Evolutionary conservation across 805 yeast genomes (phyloP).

Genomic region (Candida sakaeoensis): DNA sequence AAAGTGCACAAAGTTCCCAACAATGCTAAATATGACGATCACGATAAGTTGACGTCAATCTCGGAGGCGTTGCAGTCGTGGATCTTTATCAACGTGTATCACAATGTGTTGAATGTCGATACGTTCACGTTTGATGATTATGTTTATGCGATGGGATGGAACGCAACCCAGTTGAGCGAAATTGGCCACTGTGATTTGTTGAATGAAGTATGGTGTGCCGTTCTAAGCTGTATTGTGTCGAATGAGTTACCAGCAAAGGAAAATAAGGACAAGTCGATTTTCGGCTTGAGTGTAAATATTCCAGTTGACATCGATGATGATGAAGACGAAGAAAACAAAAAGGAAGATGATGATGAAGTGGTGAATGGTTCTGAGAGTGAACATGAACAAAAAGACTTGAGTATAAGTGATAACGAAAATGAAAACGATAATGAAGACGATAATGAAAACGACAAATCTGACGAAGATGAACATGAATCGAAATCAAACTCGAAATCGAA

Average conservation of each 20-base stretch:
- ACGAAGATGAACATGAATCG: conserved; percentile 10
- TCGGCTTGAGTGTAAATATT: conserved; percentile 29
- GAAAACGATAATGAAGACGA: conserved; percentile 14
- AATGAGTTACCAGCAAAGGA: conserved; percentile 30
- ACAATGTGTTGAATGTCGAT: conserved; percentile 60
- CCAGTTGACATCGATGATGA: conserved; percentile 22
- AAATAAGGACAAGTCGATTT: conserved; percentile 29
- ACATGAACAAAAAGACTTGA: neutral
- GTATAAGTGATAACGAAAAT: conserved; percentile 13
- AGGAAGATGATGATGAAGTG: conserved; percentile 22
- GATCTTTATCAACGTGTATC: conserved; percentile 71
- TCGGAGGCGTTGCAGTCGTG: conserved; percentile 63
- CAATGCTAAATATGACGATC: conserved; percentile 22
- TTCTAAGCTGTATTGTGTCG: conserved; percentile 53
- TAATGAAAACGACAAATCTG: conserved; percentile 18
- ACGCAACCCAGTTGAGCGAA: conserved; percentile 32
- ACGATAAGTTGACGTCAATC: conserved; percentile 15
- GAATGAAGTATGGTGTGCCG: conserved; percentile 66
- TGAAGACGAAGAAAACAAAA: conserved; percentile 25
- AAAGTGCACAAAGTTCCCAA: conserved; percentile 19
- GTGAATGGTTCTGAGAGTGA: conserved; percentile 13
- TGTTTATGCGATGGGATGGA: conserved; percentile 52
- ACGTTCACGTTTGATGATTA: conserved; percentile 79
- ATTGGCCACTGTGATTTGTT: conserved; percentile 46
- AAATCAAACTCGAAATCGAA: no score